Base-by-base conservation (phyloP, 1,284 basidiomycete species). In the Meripilus lineatus region DNA sequence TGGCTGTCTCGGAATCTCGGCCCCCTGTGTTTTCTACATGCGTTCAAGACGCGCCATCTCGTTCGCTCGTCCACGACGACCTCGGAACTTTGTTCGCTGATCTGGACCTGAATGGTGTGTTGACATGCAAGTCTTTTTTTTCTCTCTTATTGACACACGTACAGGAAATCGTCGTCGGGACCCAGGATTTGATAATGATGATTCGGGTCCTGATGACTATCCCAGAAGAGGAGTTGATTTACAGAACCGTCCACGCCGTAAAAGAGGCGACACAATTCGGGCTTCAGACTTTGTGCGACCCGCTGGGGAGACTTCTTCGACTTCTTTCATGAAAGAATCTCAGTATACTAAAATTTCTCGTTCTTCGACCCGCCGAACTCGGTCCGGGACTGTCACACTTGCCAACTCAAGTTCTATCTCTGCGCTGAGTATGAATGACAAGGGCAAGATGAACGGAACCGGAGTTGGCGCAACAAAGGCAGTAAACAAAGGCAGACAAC, bases 211-310 rank as follows among this genome's bases (percentile, higher is more conserved):
- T 8, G 7, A 14, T 35, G 7, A 14, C 15, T 6, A 17, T 15
- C 6, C 8, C 8, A 35, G 15, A 8, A 35, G 15, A 35, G 33
- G 15, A n/a, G n/a, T n/a, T n/a, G n/a, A 38, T 4, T 23, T 23
- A 6, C 36, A 8, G 34, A 13, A 8, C 18, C 17, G 36, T n/a
- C 48, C 49, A 20, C 58, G 63, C 13, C 63, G 71, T 39, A 67
- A 70, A 51, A 66, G 72, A 24, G 68, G 70, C 17, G 70, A 70
- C 40, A 75, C 72, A 10, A 71, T 75, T 38, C 67, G 70, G 22
- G 71, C 71, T 10, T 71, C 71, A 2, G 72, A 75, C 52, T 71
- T 64, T 39, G 34, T 51, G 14, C 50, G 48, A 7, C 51, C 52
- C 14, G 45, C 57, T 14, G 37, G 49, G 42, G 24, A 36, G 46